Evolutionary conservation across 176 grass and related monocot genomes (phyloP), one percentile per base, ranked within the genome.

Genomic region (Raddia distichophylla): DNA sequence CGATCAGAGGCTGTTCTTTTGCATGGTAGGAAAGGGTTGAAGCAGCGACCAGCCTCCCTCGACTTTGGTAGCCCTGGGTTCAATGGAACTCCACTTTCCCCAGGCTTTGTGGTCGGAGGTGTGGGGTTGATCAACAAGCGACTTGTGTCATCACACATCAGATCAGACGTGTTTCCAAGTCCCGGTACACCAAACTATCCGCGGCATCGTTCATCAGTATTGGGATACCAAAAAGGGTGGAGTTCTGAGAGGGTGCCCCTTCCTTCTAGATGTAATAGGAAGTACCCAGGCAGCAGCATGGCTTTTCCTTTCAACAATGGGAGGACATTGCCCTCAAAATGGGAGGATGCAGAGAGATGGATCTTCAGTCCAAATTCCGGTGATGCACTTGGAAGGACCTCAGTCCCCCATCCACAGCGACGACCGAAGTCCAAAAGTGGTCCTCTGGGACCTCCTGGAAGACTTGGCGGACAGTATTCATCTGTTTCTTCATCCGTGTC

Each of bases 271-370:
- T 83, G 85, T 58, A 91, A 76, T 44, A 83, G 85, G 77, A 83
- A 78, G 52, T 89, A 93, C 60, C 86, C 71, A 27, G 89, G 86
- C 12, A 94, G 73, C 79, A 80, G 73, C 10, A 83, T 92, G 73
- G 67, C 89, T 54, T 80, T 87, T 43, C 93, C 92, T 6, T 93
- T 93, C 82, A 87, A 80, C 63, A 95, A 86, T 65, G 86, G 90
- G 72, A 95, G 96, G 81, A 78, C 85, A 65, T 81, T 98, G 76
- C 96, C 96, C 46, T 98, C 96, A 0, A 98, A 98, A 90, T 98
- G 96, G 96, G 96, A 98, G 75, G 96, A 98, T 60, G 96, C 96
- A 4, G 96, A 98, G 76, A 91, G 88, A 83, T 98, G 96, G 96
- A 98, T 98, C 85, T 88, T 95, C 57, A 98, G 93, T 78, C 96